phyloP scores from a whole-genome alignment of 2,329 filamentous ascomycete genomes.

The Xylariaceae sp. region DNA sequence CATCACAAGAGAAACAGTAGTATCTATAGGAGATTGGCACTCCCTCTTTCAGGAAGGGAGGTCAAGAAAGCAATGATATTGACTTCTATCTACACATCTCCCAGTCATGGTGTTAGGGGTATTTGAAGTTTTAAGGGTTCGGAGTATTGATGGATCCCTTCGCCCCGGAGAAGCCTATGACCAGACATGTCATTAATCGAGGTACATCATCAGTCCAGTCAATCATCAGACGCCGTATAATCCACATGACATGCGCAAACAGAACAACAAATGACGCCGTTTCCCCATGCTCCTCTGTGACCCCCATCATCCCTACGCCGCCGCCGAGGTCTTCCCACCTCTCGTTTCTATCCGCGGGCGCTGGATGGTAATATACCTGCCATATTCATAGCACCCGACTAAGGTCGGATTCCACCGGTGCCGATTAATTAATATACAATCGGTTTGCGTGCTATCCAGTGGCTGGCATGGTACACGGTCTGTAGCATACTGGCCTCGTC shows the following conservation, averaged over 20 bases:
- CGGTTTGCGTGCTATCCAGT: conserved; percentile 80
- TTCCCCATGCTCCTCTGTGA: neutral
- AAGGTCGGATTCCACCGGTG: no score
- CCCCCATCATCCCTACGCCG: neutral
- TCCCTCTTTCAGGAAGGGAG: no score
- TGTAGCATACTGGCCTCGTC: conserved; percentile 80
- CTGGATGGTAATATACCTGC: neutral
- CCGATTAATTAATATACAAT: no score
- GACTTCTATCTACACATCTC: no score
- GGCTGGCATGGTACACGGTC: conserved; percentile 71
- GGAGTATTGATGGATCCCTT: no score
- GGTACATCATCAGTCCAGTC: neutral
- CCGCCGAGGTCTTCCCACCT: neutral
- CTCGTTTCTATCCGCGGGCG: neutral
- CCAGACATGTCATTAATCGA: neutral
- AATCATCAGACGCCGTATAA: conserved; percentile 3
- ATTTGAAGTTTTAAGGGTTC: no score
- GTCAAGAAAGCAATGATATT: no score
- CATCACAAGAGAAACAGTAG: no score
- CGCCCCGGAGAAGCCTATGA: neutral
- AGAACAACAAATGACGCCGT: conserved; percentile 4
- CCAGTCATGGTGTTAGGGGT: no score
- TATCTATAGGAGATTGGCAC: no score
- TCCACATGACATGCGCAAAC: neutral
- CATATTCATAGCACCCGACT: neutral